A percentile compares a stretch with the other conserved stretches of the same genome.
phyloP scores from a whole-genome alignment of 257 asterid genomes.

The Nicotiana tabacum region DNA sequence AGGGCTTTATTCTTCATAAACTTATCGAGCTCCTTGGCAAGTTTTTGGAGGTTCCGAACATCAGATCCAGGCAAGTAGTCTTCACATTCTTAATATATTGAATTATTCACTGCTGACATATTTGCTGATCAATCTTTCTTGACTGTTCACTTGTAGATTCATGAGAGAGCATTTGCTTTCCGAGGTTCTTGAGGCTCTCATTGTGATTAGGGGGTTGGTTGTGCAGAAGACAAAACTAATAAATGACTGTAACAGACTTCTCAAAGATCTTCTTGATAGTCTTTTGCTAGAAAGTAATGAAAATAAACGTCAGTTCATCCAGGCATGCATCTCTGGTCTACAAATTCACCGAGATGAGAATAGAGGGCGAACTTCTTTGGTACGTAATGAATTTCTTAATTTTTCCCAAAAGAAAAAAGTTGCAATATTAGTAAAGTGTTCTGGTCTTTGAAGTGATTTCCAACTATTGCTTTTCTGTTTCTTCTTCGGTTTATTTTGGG shows the following conservation, averaged over 20 bases:
- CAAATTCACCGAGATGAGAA: conserved; percentile 83
- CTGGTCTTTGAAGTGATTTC: background rate
- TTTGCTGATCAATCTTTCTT: conserved; percentile 5
- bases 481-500: background rate
- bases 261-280: conserved; percentile 91
- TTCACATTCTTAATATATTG: background rate
- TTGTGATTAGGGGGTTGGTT: conserved; percentile 91
- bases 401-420: background rate
- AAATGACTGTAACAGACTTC: conserved; percentile 85
- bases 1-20: conserved; percentile 96
- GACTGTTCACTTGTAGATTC: conserved; percentile 54
- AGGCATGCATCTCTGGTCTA: conserved; percentile 94
- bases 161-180: conserved; percentile 84
- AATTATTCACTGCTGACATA: conserved; percentile 1
- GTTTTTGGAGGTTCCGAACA: conserved; percentile 90
- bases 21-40: conserved; percentile 97
- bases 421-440: background rate
- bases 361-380: conserved; percentile 88
- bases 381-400: conserved; percentile 29
- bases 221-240: conserved; percentile 96
- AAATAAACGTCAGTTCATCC: conserved; percentile 88
- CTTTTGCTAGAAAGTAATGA: conserved; percentile 91
- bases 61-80: conserved; percentile 72
- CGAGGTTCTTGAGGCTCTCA: conserved; percentile 94
- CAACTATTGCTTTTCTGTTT: background rate